Evolutionary conservation across 192 early-diverging fungal species (phyloP), one percentile per base, ranked within the genome.

Genomic region (Mortierella hygrophila): DNA sequence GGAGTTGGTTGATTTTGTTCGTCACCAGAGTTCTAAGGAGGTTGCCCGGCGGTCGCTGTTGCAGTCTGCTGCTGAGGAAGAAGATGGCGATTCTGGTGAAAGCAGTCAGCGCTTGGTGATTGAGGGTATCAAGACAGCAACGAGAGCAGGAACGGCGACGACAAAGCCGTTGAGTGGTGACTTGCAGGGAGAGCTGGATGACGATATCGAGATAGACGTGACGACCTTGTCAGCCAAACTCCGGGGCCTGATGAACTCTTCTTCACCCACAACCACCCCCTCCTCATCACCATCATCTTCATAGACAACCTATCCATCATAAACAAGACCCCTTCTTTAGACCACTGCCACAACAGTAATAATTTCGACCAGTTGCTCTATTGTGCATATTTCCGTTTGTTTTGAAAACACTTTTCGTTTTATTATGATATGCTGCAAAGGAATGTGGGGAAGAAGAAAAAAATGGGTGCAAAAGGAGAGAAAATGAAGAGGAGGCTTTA

Each of bases 201-300:
- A 85, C 35, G 63, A 80, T 71, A 85, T 85, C 21, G 83, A 85
- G 63, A 85, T 85, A 49, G 83, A 85, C 37, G 78, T 85, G 18
- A 77, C 83, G n/a, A 80, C 83, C 10, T 47, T 85, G 15, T 80
- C 83, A n/a, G 78, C 83, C 44, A 85, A 85, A 54, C 71, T 85
- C 6, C 65, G 74, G 23, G 68, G 75, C 5, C n/a, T 85, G 23
- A 74, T 80, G 60, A 79, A 76, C 32, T 80, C 78, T 18, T 29
- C 63, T 13, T 35, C 35, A 7, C 44, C 44, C 13, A 46, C 44
- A 46, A 11, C 44, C 13, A 52, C 47, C 72, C n/a, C 70, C 15
- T 32, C 72, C 1, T 38, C 68, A 23, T 35, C 52, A 2, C 35
- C 69, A 47, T 35, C 41, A 60, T 72, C 54, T 2, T 76, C 74